These are phyloP conservation scores for Bromus sterilis DNA, from an alignment of 176 grass and related monocot genomes.

Conservation along the genomic window DNA sequence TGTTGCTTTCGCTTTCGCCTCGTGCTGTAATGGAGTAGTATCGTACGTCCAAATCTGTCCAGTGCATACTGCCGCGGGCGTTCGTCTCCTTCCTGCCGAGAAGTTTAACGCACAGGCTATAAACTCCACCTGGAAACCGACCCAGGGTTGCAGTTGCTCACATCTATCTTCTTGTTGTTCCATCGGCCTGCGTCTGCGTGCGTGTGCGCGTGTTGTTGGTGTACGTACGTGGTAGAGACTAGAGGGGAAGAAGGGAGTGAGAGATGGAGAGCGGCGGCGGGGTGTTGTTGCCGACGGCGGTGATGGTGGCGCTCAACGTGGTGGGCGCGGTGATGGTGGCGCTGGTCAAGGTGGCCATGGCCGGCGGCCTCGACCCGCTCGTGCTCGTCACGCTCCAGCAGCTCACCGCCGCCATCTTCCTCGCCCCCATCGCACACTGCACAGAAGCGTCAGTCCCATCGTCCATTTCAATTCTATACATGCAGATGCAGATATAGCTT, in stretches of 20 bases:
- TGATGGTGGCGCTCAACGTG: slow-evolving; percentile 53
- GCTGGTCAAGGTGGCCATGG: slow-evolving; percentile 65
- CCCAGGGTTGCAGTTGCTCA: not conserved
- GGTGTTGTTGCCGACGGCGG: slow-evolving; percentile 26
- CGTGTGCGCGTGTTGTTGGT: not conserved
- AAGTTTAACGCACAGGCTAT: too few species aligned
- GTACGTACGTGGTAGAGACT: not conserved
- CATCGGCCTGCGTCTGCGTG: not conserved
- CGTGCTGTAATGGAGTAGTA: not conserved
- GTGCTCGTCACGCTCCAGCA: slow-evolving; percentile 76
- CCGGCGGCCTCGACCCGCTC: slow-evolving; percentile 59
- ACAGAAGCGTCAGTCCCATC: slow-evolving; percentile 36
- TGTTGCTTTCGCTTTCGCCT: not conserved
- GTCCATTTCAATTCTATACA: not conserved
- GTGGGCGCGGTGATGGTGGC: slow-evolving; percentile 49
- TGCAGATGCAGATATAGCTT: too few species aligned
- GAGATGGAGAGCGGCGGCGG: not conserved
- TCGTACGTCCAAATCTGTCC: not conserved
- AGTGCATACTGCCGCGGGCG: not conserved
- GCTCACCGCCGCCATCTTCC: slow-evolving; percentile 51
- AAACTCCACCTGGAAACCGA: too few species aligned
- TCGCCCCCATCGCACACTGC: slow-evolving; percentile 62
- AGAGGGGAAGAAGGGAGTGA: not conserved
- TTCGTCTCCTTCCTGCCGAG: not conserved
- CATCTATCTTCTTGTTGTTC: not conserved